These are phyloP conservation scores for Dendrobium chrysotoxum DNA, from an alignment of 106 monocot species.

Conservation along the genomic window DNA sequence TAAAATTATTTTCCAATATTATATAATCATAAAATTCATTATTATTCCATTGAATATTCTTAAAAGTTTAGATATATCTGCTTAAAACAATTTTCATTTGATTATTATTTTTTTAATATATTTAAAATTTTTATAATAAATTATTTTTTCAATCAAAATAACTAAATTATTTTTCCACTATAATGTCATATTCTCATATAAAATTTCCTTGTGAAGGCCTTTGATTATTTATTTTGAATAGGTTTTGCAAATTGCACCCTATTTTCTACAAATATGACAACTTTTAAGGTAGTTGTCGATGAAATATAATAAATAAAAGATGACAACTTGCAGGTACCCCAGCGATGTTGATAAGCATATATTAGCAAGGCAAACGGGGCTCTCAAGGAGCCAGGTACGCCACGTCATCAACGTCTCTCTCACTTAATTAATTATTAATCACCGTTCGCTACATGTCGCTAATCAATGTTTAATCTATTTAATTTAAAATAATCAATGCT, in stretches of 20 bases:
- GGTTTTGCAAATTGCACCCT: background rate
- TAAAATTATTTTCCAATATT: too few relatives aligned
- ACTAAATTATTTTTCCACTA: too few relatives aligned
- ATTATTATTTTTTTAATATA: too few relatives aligned
- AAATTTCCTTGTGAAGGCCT: background rate
- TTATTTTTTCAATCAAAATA: too few relatives aligned
- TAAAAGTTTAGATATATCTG: too few relatives aligned
- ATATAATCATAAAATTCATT: too few relatives aligned
- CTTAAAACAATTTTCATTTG: too few relatives aligned
- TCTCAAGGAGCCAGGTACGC: slow-evolving; percentile 65
- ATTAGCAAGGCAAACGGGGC: slow-evolving; percentile 61
- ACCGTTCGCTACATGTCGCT: background rate
- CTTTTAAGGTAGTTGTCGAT: background rate
- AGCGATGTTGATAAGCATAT: slow-evolving; percentile 80
- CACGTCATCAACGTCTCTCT: background rate
- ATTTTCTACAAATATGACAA: background rate
- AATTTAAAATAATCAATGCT: background rate
- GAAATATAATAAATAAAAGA: background rate
- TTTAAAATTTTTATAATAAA: too few relatives aligned
- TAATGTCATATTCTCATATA: background rate
- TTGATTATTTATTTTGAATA: background rate
- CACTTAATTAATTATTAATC: background rate
- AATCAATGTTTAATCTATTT: background rate
- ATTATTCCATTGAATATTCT: too few relatives aligned
- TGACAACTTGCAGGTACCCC: slow-evolving; percentile 49